Evolutionary conservation across 1,284 basidiomycete genomes (phyloP).

Genomic region (Flammula alnicola): DNA sequence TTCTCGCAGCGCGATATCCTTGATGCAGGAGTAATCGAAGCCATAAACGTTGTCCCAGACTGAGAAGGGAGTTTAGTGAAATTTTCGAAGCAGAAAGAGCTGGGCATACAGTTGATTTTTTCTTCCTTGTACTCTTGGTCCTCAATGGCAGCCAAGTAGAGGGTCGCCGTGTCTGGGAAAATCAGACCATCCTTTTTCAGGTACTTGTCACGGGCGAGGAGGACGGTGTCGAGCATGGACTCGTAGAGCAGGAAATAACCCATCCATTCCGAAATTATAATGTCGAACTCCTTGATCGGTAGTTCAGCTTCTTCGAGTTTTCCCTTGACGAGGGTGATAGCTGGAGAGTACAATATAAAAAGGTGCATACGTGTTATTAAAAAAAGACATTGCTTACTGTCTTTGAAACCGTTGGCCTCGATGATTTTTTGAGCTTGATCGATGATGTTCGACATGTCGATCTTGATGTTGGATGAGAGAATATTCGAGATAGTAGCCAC

Average conservation of each 20-base stretch:
- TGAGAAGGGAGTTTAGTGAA: conserved; percentile 34
- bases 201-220: conserved; percentile 96
- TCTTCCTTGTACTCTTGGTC: conserved; percentile 99
- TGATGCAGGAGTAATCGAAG: conserved; percentile 99
- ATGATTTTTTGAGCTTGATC: conserved; percentile 98
- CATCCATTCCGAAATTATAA: conserved; percentile 99
- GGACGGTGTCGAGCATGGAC: conserved; percentile 98
- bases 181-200: conserved; percentile 89
- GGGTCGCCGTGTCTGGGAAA: conserved; percentile 94
- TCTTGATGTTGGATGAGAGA: conserved; percentile 50
- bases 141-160: conserved; percentile 97
- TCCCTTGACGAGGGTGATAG: conserved; percentile 95
- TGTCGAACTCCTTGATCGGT: conserved; percentile 90
- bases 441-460: conserved; percentile 99
- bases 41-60: conserved; percentile 99
- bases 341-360: conserved; percentile 43
- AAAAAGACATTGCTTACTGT: conserved; percentile 64
- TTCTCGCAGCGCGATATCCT: conserved; percentile 96
- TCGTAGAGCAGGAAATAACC: conserved; percentile 97
- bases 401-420: conserved; percentile 94
- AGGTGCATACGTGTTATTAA: conserved; percentile 11
- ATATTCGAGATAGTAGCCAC: conserved; percentile 18
- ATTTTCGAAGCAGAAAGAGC: conserved; percentile 16
- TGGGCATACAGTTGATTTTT: conserved; percentile 91
- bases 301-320: conserved; percentile 94